Conservation (phyloP, 768 basidiomycete species). For the Pleurotus sapidus region DNA sequence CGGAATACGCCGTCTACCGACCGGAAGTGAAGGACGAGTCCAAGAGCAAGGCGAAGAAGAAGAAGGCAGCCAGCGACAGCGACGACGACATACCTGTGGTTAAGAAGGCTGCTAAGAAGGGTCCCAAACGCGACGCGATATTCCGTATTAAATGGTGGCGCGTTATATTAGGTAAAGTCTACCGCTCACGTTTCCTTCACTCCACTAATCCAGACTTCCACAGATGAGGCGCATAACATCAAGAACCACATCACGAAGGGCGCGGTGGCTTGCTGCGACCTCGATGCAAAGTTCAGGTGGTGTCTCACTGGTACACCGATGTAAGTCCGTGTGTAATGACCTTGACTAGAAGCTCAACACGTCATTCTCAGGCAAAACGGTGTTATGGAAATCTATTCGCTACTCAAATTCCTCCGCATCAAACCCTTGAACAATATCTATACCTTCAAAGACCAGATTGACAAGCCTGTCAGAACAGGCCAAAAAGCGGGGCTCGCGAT, state of each 20-base stretch:
- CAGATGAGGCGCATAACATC: constrained; percentile 94
- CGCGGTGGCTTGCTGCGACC: constrained; percentile 72
- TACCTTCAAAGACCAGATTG: constrained; percentile 77
- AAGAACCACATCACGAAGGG: constrained; percentile 82
- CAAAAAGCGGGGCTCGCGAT: constrained; percentile 62
- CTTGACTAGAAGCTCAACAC: constrained; percentile 29
- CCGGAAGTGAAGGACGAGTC: constrained; percentile 52
- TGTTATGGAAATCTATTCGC: constrained; percentile 84
- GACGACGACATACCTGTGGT: constrained; percentile 23
- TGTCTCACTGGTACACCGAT: constrained; percentile 84
- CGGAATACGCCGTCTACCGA: constrained; percentile 62
- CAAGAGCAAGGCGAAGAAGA: constrained; percentile 38
- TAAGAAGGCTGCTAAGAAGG: constrained; percentile 38
- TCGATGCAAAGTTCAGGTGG: constrained; percentile 84
- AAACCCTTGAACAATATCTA: constrained; percentile 79
- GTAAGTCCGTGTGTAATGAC: constrained; percentile 28
- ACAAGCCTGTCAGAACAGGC: constrained; percentile 73
- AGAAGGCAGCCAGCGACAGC: constrained; percentile 34
- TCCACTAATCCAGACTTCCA: not conserved
- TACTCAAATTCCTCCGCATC: constrained; percentile 85
- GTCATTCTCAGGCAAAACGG: constrained; percentile 69
- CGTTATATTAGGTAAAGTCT: constrained; percentile 71
- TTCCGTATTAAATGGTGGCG: constrained; percentile 83
- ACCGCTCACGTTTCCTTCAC: not conserved
- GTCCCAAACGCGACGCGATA: constrained; percentile 55